A percentile compares a stretch with the other conserved stretches of the same genome.
Evolutionary conservation across 208 protist genomes (phyloP).

Genomic region (Sergeia podlipaevii): DNA sequence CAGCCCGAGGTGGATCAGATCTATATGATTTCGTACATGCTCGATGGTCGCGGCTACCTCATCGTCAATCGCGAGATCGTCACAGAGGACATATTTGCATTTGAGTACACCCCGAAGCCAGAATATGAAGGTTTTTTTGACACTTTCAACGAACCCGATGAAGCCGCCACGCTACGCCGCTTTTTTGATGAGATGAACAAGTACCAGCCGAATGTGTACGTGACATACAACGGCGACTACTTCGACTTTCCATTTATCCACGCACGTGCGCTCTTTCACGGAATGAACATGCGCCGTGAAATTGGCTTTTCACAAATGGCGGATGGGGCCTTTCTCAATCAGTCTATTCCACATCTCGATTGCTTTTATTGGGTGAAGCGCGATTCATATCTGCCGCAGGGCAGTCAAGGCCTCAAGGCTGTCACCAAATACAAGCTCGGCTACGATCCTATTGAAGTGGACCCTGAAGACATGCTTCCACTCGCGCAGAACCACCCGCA

Average conservation of each 20-base stretch:
- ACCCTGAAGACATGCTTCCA: constrained; percentile 99
- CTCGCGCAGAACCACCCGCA: constrained; percentile 96
- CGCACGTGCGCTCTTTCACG: constrained; percentile 75
- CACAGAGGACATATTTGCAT: constrained; percentile 97
- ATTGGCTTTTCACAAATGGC: constrained; percentile 80
- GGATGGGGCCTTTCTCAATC: constrained; percentile 94
- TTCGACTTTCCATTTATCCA: constrained; percentile 99
- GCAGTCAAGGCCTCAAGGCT: constrained; percentile 95
- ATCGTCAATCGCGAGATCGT: constrained; percentile 99
- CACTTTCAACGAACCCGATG: constrained; percentile 97
- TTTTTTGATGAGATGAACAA: constrained; percentile 98
- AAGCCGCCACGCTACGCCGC: constrained; percentile 86
- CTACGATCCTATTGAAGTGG: constrained; percentile 99
- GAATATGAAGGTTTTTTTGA: constrained; percentile 98
- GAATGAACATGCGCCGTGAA: constrained; percentile 86
- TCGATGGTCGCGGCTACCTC: constrained; percentile 98
- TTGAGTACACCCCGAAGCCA: constrained; percentile 99
- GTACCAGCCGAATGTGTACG: constrained; percentile 97
- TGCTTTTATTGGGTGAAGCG: constrained; percentile 99
- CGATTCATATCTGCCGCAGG: constrained; percentile 99
- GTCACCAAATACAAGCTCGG: constrained; percentile 98
- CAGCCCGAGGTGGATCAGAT: constrained; percentile 97
- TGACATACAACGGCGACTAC: constrained; percentile 99
- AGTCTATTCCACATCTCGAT: constrained; percentile 97
- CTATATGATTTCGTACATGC: constrained; percentile 99